Base-by-base conservation (phyloP, 371 early-diverging fungal genomes). In the Globomyces sp. region DNA sequence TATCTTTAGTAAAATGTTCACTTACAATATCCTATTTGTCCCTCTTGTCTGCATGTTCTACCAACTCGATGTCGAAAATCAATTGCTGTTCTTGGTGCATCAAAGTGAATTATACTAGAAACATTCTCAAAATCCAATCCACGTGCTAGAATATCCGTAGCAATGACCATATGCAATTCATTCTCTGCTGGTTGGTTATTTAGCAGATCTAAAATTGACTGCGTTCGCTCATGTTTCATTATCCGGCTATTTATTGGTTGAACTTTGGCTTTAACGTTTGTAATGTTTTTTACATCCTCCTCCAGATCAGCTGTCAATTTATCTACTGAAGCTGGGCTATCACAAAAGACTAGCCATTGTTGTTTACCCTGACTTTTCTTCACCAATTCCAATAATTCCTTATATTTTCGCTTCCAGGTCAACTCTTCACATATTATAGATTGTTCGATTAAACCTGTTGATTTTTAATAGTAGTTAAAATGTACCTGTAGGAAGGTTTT, bases 1-100 rank as follows among this genome's bases (percentile, higher is more conserved):
- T 24, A 24, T 24, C 24, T 24, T 24, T 24, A 24, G 24, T 24
- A 24, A 24, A 24, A 24, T 24, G 24, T 24, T 24, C 24, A 24
- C 49, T 49, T 49, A 49, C 49, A 49, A n/a, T 49, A n/a, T 11
- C 58, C 58, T 46, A 11, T 36, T 58, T 58, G 11, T 6, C 58
- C 39, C 2, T 58, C 46, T 24, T 39, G 36, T 58, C 58, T 58
- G 4, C 58, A 58, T 4, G 96, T 93, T 37, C 99, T 81, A 0
- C 99, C 99, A 0, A 91, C 85, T n/a, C 99, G 85, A 77, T 99
- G 99, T 55, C 96, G 67, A 74, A 94, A 99, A 70, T 91, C 91
- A 8, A 92, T 86, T 0, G 90, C 89, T 3, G 88, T 88, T 10
- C 85, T 84, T 1, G 98, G 96, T 69, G 96, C 90, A 65, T 98